phyloP scores from a whole-genome alignment of 163 green algal genomes.

The Scenedesmus sp. region DNA sequence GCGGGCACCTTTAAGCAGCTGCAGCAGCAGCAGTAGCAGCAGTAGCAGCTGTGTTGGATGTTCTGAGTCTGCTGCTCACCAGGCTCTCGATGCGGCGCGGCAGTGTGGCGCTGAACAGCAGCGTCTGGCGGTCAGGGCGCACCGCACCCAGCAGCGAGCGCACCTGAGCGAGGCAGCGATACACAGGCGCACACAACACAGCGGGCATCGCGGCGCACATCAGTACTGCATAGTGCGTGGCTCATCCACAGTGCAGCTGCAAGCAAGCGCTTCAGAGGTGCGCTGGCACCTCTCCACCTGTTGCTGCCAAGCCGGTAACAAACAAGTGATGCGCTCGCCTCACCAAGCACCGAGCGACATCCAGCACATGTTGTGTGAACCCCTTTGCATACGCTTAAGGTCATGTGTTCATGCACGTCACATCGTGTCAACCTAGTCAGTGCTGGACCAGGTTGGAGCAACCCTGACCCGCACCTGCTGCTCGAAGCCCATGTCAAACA shows the following conservation, averaged over 20 bases:
- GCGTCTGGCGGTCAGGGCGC: constrained; percentile 91
- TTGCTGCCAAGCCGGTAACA: too few relatives aligned
- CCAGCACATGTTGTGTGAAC: too few relatives aligned
- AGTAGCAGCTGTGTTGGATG: too few relatives aligned
- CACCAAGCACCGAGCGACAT: neutral
- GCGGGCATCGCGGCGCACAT: neutral
- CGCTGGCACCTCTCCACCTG: too few relatives aligned
- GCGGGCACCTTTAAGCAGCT: too few relatives aligned
- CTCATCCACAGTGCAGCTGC: too few relatives aligned
- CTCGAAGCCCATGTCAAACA: constrained; percentile 99
- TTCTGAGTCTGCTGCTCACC: constrained; percentile 41
- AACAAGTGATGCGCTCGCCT: too few relatives aligned
- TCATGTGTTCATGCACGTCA: too few relatives aligned
- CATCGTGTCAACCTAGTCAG: neutral
- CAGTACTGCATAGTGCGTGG: too few relatives aligned
- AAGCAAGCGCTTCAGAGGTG: too few relatives aligned
- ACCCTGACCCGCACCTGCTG: constrained; percentile 79
- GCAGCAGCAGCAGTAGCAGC: too few relatives aligned
- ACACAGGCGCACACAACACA: constrained; percentile 34
- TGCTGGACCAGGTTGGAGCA: neutral
- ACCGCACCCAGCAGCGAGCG: constrained; percentile 85
- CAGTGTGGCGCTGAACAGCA: constrained; percentile 96
- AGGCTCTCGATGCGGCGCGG: constrained; percentile 86
- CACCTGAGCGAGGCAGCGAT: constrained; percentile 69
- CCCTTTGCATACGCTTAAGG: too few relatives aligned